Evolutionary conservation across 2,329 filamentous ascomycete genomes (phyloP), one percentile per base, ranked within the genome.

Genomic region (Ophiostoma tasmaniense): DNA sequence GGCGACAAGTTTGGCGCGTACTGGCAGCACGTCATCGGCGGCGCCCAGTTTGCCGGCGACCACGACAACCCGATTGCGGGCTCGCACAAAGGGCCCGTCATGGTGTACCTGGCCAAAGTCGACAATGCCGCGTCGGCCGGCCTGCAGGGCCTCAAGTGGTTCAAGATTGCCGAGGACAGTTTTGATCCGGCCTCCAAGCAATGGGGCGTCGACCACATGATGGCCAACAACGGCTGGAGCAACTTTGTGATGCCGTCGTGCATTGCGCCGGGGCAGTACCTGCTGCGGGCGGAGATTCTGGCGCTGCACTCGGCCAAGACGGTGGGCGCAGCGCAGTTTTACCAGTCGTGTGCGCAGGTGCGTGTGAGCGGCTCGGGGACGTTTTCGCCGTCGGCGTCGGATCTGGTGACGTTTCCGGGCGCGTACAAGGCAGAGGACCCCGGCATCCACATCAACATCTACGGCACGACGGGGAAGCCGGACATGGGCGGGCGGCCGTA

Each of bases 11-110:
- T 86, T 64, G 84, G 83, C 8, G 79, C 83, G 1, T 81, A 78
- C 75, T 86, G 81, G 79, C 82, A 83, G 59, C 84, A 86, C 73
- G 78, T 85, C 66, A 81, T 86, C 68, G 84, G 84, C 67, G 84
- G 84, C 65, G 78, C 80, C 8, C 83, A 86, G 75, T 80, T 78
- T 72, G 67, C 82, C 62, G 79, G 79, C 71, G 83, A 84, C 77
- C 75, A 77, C 1, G 83, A 84, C 75, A 81, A 85, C 76, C 84
- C 83, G 67, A 85, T 87, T 72, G 84, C 84, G 39, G 76, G 79
- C 68, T 82, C 81, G 14, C 84, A 86, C 77, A 84, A 84, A 75
- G 84, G 84, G 0, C 84, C 84, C 1, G 77, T 86, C 55, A 81
- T 83, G 65, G 80, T 82, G 1, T 85, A 84, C 76, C 78, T 85